These are phyloP conservation scores for Rhododendron griersonianum DNA, from an alignment of 148 eudicot species.

Conservation along the genomic window DNA sequence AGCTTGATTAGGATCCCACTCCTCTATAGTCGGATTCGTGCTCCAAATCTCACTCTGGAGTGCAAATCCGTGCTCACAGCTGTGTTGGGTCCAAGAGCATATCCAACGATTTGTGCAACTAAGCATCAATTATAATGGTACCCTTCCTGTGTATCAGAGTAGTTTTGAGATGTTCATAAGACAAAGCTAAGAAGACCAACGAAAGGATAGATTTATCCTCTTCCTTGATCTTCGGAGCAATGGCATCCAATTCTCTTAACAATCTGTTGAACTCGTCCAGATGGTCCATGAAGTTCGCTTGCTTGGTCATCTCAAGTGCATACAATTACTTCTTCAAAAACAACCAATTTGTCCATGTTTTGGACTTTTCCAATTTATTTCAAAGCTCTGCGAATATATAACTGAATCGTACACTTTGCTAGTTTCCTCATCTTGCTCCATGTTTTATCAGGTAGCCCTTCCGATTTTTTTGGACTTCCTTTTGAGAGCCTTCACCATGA, in stretches of 20 bases:
- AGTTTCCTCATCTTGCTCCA: background rate
- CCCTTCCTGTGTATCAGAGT: too few species aligned
- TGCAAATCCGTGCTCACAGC: too few species aligned
- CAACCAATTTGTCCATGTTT: background rate
- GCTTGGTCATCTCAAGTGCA: background rate
- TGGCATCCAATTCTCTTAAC: background rate
- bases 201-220: too few species aligned
- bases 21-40: too few species aligned
- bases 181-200: too few species aligned
- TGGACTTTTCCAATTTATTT: background rate
- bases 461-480: background rate
- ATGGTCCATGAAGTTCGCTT: background rate
- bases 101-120: too few species aligned
- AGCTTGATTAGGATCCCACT: too few species aligned
- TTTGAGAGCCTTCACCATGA: background rate
- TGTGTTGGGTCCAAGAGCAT: too few species aligned
- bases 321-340: background rate
- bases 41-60: too few species aligned
- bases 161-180: too few species aligned
- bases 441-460: background rate
- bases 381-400: background rate
- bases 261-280: background rate
- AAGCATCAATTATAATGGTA: too few species aligned
- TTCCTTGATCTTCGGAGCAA: too few species aligned
- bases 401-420: background rate